Percentiles rank a stretch among this genome's conserved stretches.
Conservation (phyloP, 352 stramenopile species). For the Globisporangium parvum region DNA sequence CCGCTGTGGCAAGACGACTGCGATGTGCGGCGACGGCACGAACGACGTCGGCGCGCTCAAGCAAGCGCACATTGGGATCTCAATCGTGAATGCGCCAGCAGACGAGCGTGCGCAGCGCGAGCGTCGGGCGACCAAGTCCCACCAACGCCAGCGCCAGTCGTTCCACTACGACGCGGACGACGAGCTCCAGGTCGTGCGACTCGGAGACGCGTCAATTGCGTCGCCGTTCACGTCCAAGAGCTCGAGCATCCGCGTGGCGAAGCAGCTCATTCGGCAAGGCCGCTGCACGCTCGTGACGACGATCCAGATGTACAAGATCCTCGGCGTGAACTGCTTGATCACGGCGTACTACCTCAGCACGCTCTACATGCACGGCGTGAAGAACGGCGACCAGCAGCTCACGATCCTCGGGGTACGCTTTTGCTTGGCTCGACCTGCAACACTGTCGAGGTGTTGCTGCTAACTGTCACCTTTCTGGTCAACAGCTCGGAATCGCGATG, state of each 20-base stretch:
- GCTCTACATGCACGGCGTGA: conserved; percentile 93
- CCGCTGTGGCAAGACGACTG: conserved; percentile 67
- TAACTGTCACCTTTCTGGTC: not conserved
- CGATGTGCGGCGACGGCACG: conserved; percentile 96
- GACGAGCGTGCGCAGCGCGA: conserved; percentile 8
- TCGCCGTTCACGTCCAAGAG: conserved; percentile 95
- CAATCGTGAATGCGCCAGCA: conserved; percentile 75
- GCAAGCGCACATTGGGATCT: conserved; percentile 91
- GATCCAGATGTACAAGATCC: conserved; percentile 93
- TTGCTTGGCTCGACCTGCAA: conserved; percentile 5
- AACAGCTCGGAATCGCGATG: conserved; percentile 38
- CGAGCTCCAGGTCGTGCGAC: conserved; percentile 78
- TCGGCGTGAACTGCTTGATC: conserved; percentile 93
- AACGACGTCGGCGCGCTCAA: conserved; percentile 94
- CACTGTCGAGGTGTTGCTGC: not conserved
- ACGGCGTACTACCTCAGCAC: conserved; percentile 91
- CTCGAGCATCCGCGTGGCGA: conserved; percentile 60
- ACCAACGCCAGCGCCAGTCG: conserved; percentile 2
- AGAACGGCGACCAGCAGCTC: conserved; percentile 92
- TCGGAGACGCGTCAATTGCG: conserved; percentile 95
- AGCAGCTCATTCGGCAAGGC: conserved; percentile 93
- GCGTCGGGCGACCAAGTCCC: not conserved
- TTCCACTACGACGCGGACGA: conserved; percentile 25
- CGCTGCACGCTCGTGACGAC: conserved; percentile 95
- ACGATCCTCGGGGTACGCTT: conserved; percentile 36